Base-by-base conservation (phyloP, 768 basidiomycete genomes). In the Psilocybe cyanescens region DNA sequence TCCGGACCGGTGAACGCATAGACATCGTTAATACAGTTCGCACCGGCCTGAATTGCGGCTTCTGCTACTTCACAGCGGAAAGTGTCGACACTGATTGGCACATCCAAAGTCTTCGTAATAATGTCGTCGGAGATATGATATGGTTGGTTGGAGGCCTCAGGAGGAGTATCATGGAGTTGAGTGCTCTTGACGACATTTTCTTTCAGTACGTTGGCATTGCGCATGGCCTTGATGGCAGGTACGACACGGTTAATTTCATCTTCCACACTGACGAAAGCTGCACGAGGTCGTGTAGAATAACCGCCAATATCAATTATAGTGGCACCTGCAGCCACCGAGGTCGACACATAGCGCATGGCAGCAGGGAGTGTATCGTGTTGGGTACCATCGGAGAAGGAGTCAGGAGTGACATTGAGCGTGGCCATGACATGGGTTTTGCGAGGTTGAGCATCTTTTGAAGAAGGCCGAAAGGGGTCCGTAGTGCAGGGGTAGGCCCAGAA, bases 1-100 rank as follows among this genome's bases (percentile, higher is more conserved):
- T 84, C 80, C 0, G 82, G 81, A 0, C 95, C 95, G 0, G 88
- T 83, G 59, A 94, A 91, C 0, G 88, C 88, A 66, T 89, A 83
- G 1, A 98, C 95, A 67, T 99, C 97, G 73, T 99, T 99, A 79
- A 99, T 91, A 70, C 92, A 91, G 67, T 89, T 93, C 8, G 94
- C 97, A 0, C 97, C 97, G 0, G 92, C 93, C 9, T 76, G 74
- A 7, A 98, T 76, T 2, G 92, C 89, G 1, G 83, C 85, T 52
- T 82, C 78, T 0, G 94, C 94, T 0, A 98, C 95, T 5, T 83
- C 78, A 39, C 86, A 81, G n/a, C 95, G 88, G 80, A 93, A 96
- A 0, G 94, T 97, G 72, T 97, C 94, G 39, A 97, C 77, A 65
- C 91, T 94, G 69, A 96, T 88, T 2, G 87, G 85, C 3, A 83